Base-by-base conservation (phyloP, 2,329 filamentous ascomycete genomes). In the Rutstroemia sydowiana region DNA sequence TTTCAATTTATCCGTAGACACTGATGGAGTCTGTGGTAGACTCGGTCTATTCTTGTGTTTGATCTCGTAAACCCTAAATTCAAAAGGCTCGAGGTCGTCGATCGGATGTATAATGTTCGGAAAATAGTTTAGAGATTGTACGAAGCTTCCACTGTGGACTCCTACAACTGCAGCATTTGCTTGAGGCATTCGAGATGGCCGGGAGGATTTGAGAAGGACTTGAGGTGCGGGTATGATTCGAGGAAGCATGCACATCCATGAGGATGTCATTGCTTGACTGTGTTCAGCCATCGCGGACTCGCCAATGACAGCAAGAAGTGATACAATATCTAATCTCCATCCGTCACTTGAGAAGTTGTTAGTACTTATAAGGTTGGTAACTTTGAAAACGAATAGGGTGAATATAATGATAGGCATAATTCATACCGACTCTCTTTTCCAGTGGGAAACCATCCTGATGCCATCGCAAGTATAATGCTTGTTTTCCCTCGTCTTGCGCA, bases 171-270 rank as follows among this genome's bases (percentile, higher is more conserved):
- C 73, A 37, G 77, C 77, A 14, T 71, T 69, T 14, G 73, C 72
- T 55, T 77, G 73, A 41, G 80, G 79, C 61, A 84, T 73, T 41
- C 79, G 73, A 26, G 69, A 69, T 7, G 78, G 78, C 2, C 80
- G 74, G 20, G 71, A 68, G 9, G 78, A 73, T 53, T 78, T 78
- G 43, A 84, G 68, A n/a, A 84, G 71, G 43, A 77, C 77, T 65
- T 84, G 80, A 1, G 81, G 80, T 1, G 81, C 81, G 8, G 80
- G 81, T 26, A 84, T 73, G 47, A 84, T 73, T 45, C 80, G 75
- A 26, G 81, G 81, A 3, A 83, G 69, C 36, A 79, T 71, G 57
- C 77, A 80, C 31, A 79, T 71, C 55, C 73, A 71, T 9, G 77
- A 79, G n/a, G 79, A 74, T 2, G 78, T 82, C 55, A 82, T 74